phyloP scores from a whole-genome alignment of 2,329 filamentous ascomycete species.

The Trichophyton rubrum region DNA sequence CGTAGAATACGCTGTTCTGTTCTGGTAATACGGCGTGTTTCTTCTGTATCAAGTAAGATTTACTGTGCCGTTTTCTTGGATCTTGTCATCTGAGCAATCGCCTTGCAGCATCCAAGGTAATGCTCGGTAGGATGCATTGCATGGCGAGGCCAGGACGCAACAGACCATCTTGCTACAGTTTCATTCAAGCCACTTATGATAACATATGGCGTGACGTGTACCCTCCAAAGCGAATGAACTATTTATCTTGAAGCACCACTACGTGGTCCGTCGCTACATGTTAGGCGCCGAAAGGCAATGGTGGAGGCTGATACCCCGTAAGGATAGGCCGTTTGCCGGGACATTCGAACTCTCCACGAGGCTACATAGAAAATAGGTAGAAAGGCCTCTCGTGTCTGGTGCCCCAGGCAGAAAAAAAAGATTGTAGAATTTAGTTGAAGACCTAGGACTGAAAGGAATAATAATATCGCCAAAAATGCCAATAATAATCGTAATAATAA shows the following conservation, averaged over 20 bases:
- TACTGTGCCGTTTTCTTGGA: neutral
- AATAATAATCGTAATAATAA: too few relatives aligned
- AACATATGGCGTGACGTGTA: neutral
- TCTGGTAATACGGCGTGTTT: neutral
- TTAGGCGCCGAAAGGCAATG: neutral
- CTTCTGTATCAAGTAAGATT: too few relatives aligned
- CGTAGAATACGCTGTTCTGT: neutral
- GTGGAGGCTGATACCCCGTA: neutral
- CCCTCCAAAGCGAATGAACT: neutral
- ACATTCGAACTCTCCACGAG: neutral
- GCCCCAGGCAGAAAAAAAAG: too few relatives aligned
- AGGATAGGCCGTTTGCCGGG: neutral
- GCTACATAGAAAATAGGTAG: neutral
- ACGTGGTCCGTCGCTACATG: neutral
- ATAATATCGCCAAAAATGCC: neutral
- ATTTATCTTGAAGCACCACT: neutral
- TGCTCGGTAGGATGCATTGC: neutral
- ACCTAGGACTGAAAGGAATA: neutral
- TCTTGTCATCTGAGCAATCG: neutral
- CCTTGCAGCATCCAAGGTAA: neutral
- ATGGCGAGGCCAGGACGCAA: neutral
- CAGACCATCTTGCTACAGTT: neutral
- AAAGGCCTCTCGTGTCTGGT: neutral
- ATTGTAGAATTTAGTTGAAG: neutral
- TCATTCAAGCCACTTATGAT: neutral